Base-by-base conservation (phyloP, 2,329 filamentous ascomycete species). In the Colletotrichum aenigma region DNA sequence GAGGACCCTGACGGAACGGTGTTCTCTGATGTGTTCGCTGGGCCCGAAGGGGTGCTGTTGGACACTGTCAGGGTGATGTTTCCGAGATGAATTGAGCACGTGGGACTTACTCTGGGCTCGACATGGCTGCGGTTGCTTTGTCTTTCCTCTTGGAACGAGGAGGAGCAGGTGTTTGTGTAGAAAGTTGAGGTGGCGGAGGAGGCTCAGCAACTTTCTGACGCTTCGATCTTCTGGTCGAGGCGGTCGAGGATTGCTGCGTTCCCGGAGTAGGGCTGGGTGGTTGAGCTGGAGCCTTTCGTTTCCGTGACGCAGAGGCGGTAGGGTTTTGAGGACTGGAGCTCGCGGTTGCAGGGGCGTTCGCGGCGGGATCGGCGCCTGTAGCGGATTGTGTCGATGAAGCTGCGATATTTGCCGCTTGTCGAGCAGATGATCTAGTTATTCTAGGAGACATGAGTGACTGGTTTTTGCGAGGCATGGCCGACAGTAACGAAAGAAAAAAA, bases 391-490 rank as follows among this genome's bases (percentile, higher is more conserved):
- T 84, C 62, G 88, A 84, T 81, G 87, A 86, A 80, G 86, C 87
- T 86, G 88, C 87, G 83, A 88, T 88, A 83, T 86, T 91, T 84
- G 95, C 94, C 88, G 95, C 95, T 91, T 95, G 93, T 90, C 96
- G 96, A 89, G 96, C 94, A 86, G 96, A 94, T 83, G 96, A 97
- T 89, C 96, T 95, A 90, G 96, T 98, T 83, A 97, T 93, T 95
- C 96, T 98, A 91, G 93, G 89, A 92, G 95, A 95, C 96, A 98
- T 98, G 93, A 96, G 95, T 93, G 84, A 85, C 83, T 82, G 78
- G 79, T 73, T 81, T 77, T 78, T 71, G 30, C 52, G 71, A 74
- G 67, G 71, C 71, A 76, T 75, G 30, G 66, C 61, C 71, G 60
- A 58, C 71, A 58, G 38, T 55, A 66, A 65, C n/a, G 43, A n/a